A percentile compares a stretch with the other conserved stretches of the same genome.
These are phyloP conservation scores for Aureobasidium zeae DNA, from an alignment of 2,329 filamentous ascomycete species.

Conservation along the genomic window DNA sequence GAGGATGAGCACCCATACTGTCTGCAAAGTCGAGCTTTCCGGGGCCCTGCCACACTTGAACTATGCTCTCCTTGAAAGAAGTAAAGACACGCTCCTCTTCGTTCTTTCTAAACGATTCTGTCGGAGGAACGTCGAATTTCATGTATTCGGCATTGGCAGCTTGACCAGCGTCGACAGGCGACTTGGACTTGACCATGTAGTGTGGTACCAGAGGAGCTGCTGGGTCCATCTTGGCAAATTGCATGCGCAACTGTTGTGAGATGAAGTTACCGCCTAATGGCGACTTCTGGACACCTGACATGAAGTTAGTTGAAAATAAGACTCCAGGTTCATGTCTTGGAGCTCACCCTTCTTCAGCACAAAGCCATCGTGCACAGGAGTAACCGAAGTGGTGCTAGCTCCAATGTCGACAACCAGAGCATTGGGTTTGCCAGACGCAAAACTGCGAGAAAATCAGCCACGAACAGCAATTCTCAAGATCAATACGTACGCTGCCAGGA, in stretches of 20 bases:
- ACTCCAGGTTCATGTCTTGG: no score
- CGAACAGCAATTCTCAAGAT: not conserved
- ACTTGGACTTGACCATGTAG: slow-evolving; percentile 81
- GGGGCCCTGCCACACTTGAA: slow-evolving; percentile 83
- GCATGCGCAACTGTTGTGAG: slow-evolving; percentile 73
- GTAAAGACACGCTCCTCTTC: slow-evolving; percentile 89
- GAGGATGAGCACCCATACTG: slow-evolving; percentile 43
- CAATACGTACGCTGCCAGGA: slow-evolving; percentile 60
- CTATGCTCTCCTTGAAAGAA: slow-evolving; percentile 96
- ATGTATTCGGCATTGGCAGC: slow-evolving; percentile 68
- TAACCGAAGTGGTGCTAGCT: slow-evolving; percentile 78
- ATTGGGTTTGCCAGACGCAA: slow-evolving; percentile 85
- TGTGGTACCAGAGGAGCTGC: slow-evolving; percentile 72
- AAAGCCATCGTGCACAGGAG: slow-evolving; percentile 88
- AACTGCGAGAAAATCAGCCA: slow-evolving; percentile 37
- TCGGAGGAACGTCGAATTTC: slow-evolving; percentile 53
- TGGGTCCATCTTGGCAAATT: slow-evolving; percentile 60
- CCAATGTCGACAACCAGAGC: slow-evolving; percentile 89
- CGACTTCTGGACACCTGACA: slow-evolving; percentile 65
- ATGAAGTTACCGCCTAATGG: slow-evolving; percentile 83
- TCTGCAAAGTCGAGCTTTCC: slow-evolving; percentile 49
- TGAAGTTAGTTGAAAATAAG: not conserved
- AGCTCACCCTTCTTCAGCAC: slow-evolving; percentile 63
- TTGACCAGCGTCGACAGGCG: slow-evolving; percentile 74
- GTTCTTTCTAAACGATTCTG: slow-evolving; percentile 65